Conservation (phyloP, 495 filamentous ascomycete species). For the Amniculicola lignicola region DNA sequence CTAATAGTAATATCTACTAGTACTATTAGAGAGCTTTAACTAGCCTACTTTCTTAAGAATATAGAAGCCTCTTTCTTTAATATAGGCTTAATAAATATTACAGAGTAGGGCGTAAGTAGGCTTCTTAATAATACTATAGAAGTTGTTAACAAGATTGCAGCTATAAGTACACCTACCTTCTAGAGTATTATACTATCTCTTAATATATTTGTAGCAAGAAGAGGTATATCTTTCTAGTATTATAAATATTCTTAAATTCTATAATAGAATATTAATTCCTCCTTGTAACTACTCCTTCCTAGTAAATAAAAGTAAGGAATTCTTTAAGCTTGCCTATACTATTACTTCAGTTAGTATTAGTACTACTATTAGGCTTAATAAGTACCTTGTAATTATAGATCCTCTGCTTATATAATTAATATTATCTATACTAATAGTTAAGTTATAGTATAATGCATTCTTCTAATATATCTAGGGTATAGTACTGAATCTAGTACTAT, state of each 20-base stretch:
- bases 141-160: background rate
- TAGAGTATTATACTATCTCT: conserved; percentile 5
- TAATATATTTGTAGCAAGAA: conserved; percentile 10
- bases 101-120: background rate
- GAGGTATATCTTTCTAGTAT: conserved; percentile 6
- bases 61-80: conserved; percentile 8
- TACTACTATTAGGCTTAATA: background rate
- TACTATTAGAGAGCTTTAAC: conserved; percentile 4
- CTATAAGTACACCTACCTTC: conserved; percentile 3
- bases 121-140: conserved; percentile 6
- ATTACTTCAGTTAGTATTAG: background rate
- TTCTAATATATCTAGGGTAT: conserved; percentile 3
- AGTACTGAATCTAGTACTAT: background rate
- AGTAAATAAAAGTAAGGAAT: background rate
- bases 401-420: background rate
- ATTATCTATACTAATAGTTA: conserved; percentile 8
- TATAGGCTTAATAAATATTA: conserved; percentile 5
- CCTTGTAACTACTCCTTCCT: conserved; percentile 5
- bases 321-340: background rate
- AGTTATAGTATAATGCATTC: conserved; percentile 4
- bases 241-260: background rate
- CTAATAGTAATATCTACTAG: conserved; percentile 1
- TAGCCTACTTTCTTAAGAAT: conserved; percentile 9
- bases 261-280: conserved; percentile 7
- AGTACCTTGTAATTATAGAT: background rate